Percentiles rank a stretch among this genome's conserved stretches.
Evolutionary conservation across 2,329 filamentous ascomycete species (phyloP).

Genomic region (Trichophyton simii): DNA sequence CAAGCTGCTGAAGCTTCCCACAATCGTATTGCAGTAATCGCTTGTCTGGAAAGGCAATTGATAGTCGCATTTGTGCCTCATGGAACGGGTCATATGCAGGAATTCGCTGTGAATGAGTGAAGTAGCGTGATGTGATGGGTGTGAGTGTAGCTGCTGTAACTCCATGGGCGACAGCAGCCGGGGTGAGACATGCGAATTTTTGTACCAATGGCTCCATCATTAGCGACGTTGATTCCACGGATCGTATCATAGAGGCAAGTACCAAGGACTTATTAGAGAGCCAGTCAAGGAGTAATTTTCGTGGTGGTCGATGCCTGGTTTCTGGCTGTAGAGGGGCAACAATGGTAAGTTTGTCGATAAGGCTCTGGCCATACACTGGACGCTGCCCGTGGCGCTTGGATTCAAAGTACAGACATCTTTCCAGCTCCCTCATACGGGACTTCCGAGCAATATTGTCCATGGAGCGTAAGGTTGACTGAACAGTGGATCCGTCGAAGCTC

Average conservation of each 20-base stretch:
- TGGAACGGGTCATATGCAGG: conserved; percentile 70
- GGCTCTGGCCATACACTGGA: conserved; percentile 66
- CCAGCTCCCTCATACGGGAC: conserved; percentile 62
- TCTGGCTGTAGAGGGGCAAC: conserved; percentile 47
- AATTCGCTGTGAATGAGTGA: conserved; percentile 38
- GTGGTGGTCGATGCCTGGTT: conserved; percentile 48
- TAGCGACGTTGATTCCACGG: conserved; percentile 58
- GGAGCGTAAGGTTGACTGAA: conserved; percentile 57
- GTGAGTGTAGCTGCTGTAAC: conserved; percentile 57
- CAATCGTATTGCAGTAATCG: conserved; percentile 95
- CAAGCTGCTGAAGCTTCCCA: conserved; percentile 84
- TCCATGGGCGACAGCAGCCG: conserved; percentile 71
- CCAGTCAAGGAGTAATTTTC: conserved; percentile 58
- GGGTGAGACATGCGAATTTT: conserved; percentile 86
- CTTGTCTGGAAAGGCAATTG: conserved; percentile 94
- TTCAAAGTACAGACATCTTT: conserved; percentile 69
- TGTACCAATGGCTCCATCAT: conserved; percentile 62
- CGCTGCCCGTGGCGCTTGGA: conserved; percentile 65
- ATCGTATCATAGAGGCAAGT: conserved; percentile 52
- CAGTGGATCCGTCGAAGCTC: conserved; percentile 53
- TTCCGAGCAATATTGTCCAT: conserved; percentile 60
- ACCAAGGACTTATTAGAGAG: conserved; percentile 54
- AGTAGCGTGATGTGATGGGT: conserved; percentile 41
- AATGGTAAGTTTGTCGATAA: conserved; percentile 64
- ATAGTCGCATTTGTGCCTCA: conserved; percentile 79